Percentiles rank a stretch among this genome's conserved stretches.
phyloP scores from a whole-genome alignment of 305 asterid genomes.

The Coffea humblotiana region DNA sequence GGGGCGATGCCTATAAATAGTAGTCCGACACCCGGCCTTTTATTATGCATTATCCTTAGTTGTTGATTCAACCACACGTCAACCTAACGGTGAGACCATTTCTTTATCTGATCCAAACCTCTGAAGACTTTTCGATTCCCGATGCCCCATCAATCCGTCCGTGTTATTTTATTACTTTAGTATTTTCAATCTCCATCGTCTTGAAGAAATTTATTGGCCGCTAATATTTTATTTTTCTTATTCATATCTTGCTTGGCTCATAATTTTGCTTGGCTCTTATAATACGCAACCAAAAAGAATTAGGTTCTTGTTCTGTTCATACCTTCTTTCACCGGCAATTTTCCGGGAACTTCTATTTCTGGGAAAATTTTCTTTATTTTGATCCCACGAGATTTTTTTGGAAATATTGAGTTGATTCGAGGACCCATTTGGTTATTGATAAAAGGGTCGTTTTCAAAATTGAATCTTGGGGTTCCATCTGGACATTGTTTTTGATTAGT shows the following conservation, averaged over 20 bases:
- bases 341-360: background rate
- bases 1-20: background rate
- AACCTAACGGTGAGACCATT: background rate
- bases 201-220: background rate
- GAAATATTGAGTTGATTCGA: slow-evolving; percentile 4
- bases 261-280: background rate
- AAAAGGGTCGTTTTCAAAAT: slow-evolving; percentile 16
- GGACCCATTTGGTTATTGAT: slow-evolving; percentile 20
- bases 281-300: background rate
- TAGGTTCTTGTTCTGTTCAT: background rate
- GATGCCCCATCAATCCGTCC: slow-evolving; percentile 1
- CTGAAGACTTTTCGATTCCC: slow-evolving; percentile 19
- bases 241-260: background rate
- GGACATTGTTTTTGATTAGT: background rate
- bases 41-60: background rate
- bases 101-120: slow-evolving; percentile 20
- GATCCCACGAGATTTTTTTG: background rate
- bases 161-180: background rate
- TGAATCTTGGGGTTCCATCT: slow-evolving; percentile 4
- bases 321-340: background rate
- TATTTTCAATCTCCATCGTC: background rate
- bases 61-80: slow-evolving; percentile 9
- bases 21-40: background rate
- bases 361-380: background rate
- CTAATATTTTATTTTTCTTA: too few species aligned